A percentile compares a stretch with the other conserved stretches of the same genome.
These are phyloP conservation scores for Candida glaebosa DNA, from an alignment of 805 yeast species.

Conservation along the genomic window DNA sequence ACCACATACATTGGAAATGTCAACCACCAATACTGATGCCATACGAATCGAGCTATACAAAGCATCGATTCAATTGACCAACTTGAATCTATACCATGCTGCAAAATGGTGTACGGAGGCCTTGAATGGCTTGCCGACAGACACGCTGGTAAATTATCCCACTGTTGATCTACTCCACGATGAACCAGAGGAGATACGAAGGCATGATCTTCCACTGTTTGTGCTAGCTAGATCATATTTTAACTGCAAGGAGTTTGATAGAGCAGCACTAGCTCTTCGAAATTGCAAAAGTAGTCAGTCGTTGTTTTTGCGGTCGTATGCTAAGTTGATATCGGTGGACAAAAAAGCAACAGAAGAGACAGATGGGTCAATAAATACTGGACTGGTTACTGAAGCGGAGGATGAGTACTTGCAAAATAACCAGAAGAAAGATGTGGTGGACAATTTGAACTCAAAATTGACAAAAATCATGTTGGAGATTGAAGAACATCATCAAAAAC, in stretches of 20 bases:
- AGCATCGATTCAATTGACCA: slow-evolving; percentile 40
- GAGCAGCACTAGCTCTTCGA: slow-evolving; percentile 62
- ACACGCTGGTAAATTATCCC: background rate
- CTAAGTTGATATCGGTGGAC: slow-evolving; percentile 74
- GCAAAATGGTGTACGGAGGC: slow-evolving; percentile 88
- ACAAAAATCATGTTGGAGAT: slow-evolving; percentile 38
- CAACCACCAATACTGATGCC: slow-evolving; percentile 8
- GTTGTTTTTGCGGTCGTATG: slow-evolving; percentile 62
- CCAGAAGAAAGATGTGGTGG: slow-evolving; percentile 4
- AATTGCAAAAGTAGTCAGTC: slow-evolving; percentile 50
- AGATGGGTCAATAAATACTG: slow-evolving; percentile 58
- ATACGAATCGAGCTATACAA: slow-evolving; percentile 23
- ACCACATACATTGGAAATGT: background rate
- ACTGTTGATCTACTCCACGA: slow-evolving; percentile 27
- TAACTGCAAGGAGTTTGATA: slow-evolving; percentile 78
- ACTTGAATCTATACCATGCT: slow-evolving; percentile 61
- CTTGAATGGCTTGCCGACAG: slow-evolving; percentile 50
- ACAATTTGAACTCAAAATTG: slow-evolving; percentile 23
- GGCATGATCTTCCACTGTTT: slow-evolving; percentile 19
- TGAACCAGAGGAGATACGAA: slow-evolving; percentile 32
- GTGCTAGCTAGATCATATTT: slow-evolving; percentile 70
- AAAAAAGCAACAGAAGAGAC: slow-evolving; percentile 66
- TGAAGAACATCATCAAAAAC: slow-evolving; percentile 24
- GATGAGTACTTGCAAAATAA: slow-evolving; percentile 21
- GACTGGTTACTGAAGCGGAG: slow-evolving; percentile 12